Conservation (phyloP, 768 basidiomycete genomes). For the Boletus sp. region DNA sequence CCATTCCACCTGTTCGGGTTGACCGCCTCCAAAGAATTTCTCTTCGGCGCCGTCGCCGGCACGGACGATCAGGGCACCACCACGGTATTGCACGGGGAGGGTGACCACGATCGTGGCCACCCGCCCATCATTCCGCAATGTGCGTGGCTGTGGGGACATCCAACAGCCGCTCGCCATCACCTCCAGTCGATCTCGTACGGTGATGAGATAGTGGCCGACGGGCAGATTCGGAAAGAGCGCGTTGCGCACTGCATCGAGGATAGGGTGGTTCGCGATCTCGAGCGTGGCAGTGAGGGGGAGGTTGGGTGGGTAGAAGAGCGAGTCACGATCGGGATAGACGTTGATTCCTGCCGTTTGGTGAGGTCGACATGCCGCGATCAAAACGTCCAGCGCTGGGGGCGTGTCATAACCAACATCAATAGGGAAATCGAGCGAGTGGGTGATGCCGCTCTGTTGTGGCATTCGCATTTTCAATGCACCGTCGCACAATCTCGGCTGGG, state of each 20-base stretch:
- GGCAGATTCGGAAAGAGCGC: slow-evolving; percentile 72
- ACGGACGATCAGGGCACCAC: slow-evolving; percentile 60
- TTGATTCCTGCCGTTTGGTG: slow-evolving; percentile 53
- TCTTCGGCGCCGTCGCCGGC: slow-evolving; percentile 56
- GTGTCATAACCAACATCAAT: slow-evolving; percentile 72
- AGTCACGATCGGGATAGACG: slow-evolving; percentile 57
- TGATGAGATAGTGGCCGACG: slow-evolving; percentile 65
- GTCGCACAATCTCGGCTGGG: neutral
- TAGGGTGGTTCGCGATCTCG: slow-evolving; percentile 78
- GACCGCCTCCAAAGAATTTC: slow-evolving; percentile 58
- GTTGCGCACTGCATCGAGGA: slow-evolving; percentile 71
- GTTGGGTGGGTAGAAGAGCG: slow-evolving; percentile 67
- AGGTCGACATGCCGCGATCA: slow-evolving; percentile 70
- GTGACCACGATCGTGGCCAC: slow-evolving; percentile 72
- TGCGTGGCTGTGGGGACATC: slow-evolving; percentile 52
- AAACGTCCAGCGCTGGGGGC: slow-evolving; percentile 74
- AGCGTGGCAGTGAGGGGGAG: slow-evolving; percentile 73
- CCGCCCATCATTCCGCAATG: slow-evolving; percentile 58
- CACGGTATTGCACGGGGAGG: slow-evolving; percentile 70
- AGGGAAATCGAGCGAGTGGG: slow-evolving; percentile 79
- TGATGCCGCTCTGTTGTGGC: slow-evolving; percentile 59
- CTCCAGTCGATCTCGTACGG: slow-evolving; percentile 66
- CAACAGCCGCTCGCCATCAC: slow-evolving; percentile 59
- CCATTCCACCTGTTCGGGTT: slow-evolving; percentile 72
- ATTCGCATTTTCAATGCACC: neutral